Evolutionary conservation across 495 filamentous ascomycete genomes (phyloP), one percentile per base, ranked within the genome.

Genomic region (Alectoria sarmentosa): DNA sequence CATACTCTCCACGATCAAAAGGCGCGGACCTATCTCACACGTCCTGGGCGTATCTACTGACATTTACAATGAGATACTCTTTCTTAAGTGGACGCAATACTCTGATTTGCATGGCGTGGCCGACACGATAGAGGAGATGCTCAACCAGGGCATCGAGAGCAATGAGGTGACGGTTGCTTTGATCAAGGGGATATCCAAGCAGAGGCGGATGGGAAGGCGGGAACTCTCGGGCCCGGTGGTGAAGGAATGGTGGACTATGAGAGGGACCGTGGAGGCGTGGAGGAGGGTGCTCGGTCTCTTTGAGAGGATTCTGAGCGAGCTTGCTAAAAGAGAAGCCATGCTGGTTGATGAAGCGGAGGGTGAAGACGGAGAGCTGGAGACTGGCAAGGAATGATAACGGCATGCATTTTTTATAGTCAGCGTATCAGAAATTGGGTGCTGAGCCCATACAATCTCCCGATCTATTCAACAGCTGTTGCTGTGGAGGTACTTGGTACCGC

Each of bases 111-210:
- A 75, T 14, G 81, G 79, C 14, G 82, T 92, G 41, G 71, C 86
- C 15, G 76, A 83, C 15, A 75, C 91, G 6, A 75, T 95, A 10
- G 74, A 78, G 49, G 90, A 96, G 73, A 96, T 96, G 91, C 84
- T 89, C 46, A 73, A 81, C 13, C 83, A 78, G 2, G 90, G 89
- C 11, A 73, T 93, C 32, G 82, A 83, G 26, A 81, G 83, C 39
- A 81, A 91, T 66, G 65, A 66, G 0, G 77, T 77, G n/a, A 90
- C 88, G 3, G 70, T 79, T 17, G 67, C 67, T 0, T 66, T 91
- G 19, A 67, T 92, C 8, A 52, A 64, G 7, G 65, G 62, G 15
- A 76, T 82, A 39, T 56, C 69, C 10, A 62, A 61, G 19, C 66
- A 74, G 42, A 70, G 73, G 2, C 54, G 68, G 14, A 48, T 54